These are phyloP conservation scores for Termitomyces heimii DNA, from an alignment of 768 basidiomycete species.

Conservation along the genomic window DNA sequence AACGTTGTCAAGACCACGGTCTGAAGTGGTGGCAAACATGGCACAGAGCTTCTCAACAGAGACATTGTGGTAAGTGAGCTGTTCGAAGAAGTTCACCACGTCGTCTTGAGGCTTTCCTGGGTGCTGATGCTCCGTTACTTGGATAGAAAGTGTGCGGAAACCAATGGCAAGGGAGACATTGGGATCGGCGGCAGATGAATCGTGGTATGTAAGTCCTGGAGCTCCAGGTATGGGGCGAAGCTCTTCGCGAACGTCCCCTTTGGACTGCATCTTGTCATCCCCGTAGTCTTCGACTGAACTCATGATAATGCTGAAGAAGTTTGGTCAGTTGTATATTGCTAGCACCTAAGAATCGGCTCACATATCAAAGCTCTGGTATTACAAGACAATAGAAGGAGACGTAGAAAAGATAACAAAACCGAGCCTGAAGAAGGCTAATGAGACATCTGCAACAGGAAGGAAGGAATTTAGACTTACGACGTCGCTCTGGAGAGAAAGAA, in stretches of 20 bases:
- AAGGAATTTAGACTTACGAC: neutral
- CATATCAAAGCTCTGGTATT: neutral
- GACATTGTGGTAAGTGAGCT: conserved; percentile 4
- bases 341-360: neutral
- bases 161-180: conserved; percentile 4
- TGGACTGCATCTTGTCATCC: neutral
- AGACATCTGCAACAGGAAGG: neutral
- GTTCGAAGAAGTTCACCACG: conserved; percentile 1
- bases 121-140: conserved; percentile 3
- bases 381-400: neutral
- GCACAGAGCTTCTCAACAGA: conserved; percentile 5
- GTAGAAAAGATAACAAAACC: neutral
- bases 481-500: neutral
- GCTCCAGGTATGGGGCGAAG: neutral
- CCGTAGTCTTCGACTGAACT: neutral
- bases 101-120: neutral
- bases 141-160: conserved; percentile 12
- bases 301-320: neutral
- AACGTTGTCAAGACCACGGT: conserved; percentile 6
- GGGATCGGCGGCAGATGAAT: neutral
- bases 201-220: neutral
- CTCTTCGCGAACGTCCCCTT: neutral
- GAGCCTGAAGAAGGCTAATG: neutral
- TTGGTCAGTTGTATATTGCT: neutral
- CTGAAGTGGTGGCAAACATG: conserved; percentile 5